Evolutionary conservation across 768 basidiomycete genomes (phyloP).

Genomic region (Pleurotus giganteus): DNA sequence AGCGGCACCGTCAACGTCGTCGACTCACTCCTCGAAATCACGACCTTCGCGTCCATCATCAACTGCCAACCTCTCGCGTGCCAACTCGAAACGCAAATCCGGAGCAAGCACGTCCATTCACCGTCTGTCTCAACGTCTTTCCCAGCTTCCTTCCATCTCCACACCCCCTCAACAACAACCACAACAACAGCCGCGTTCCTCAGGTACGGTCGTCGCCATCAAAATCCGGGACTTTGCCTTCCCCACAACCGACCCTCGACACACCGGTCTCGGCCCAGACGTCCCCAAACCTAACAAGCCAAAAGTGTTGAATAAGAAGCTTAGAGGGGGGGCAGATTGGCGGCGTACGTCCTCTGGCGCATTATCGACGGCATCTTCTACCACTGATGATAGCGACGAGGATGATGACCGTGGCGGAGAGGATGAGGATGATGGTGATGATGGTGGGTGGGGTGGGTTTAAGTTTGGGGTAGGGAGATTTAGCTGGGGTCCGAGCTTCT

Average conservation of each 20-base stretch:
- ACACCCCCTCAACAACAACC: constrained; percentile 3
- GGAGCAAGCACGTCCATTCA: too few relatives aligned
- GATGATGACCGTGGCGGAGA: constrained; percentile 17
- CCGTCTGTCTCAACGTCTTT: neutral
- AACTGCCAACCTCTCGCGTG: constrained; percentile 13
- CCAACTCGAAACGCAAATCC: constrained; percentile 9
- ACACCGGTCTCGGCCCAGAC: constrained; percentile 36
- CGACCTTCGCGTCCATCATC: constrained; percentile 9
- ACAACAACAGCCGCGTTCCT: constrained; percentile 9
- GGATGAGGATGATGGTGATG: constrained; percentile 22
- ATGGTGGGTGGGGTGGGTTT: constrained; percentile 26
- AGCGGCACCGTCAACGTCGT: constrained; percentile 13
- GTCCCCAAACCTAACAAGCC: constrained; percentile 40
- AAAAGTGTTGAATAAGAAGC: constrained; percentile 27
- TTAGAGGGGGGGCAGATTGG: constrained; percentile 15
- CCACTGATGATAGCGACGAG: constrained; percentile 12
- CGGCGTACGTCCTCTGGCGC: neutral
- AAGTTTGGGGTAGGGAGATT: constrained; percentile 25
- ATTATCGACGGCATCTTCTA: constrained; percentile 4
- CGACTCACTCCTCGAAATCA: constrained; percentile 7
- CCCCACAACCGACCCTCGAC: constrained; percentile 31
- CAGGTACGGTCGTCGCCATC: constrained; percentile 29
- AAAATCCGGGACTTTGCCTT: constrained; percentile 45
- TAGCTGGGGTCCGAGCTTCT: constrained; percentile 18
- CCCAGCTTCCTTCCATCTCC: constrained; percentile 11